Percentiles rank a stretch among this genome's conserved stretches.
Evolutionary conservation across 306 rosid genomes (phyloP).

Genomic region (Begonia fuchsioides): DNA sequence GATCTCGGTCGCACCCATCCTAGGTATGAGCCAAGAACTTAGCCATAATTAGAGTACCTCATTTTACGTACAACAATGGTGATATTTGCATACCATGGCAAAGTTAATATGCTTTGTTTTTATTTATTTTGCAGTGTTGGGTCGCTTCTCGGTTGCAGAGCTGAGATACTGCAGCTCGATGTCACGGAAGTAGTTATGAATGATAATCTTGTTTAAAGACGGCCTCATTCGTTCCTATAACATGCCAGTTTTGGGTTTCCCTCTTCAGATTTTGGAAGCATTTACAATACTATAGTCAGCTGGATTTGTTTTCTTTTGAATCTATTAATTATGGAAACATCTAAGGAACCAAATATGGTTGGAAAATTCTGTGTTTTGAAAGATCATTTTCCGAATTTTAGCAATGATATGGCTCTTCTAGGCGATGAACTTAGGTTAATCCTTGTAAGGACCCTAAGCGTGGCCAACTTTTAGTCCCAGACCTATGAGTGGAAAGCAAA

Average conservation of each 20-base stretch:
- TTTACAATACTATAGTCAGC: neutral
- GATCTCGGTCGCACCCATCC: conserved; percentile 92
- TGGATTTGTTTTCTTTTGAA: neutral
- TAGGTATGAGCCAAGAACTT: conserved; percentile 30
- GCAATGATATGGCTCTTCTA: too few relatives aligned
- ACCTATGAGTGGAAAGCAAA: too few relatives aligned
- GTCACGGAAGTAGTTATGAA: conserved; percentile 92
- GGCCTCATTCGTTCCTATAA: too few relatives aligned
- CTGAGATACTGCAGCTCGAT: conserved; percentile 80
- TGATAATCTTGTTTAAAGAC: conserved; percentile 5
- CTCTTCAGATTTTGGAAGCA: neutral
- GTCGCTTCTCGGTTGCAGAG: conserved; percentile 70
- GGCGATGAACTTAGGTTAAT: neutral
- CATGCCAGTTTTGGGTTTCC: neutral
- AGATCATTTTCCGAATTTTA: too few relatives aligned
- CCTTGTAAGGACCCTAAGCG: too few relatives aligned
- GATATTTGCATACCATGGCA: neutral
- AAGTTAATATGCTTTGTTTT: neutral
- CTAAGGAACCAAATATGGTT: too few relatives aligned
- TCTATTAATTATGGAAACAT: too few relatives aligned
- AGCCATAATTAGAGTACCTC: too few relatives aligned
- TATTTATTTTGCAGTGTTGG: conserved; percentile 70
- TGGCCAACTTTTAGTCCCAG: too few relatives aligned
- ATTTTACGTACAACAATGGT: too few relatives aligned
- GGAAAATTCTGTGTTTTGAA: too few relatives aligned